Conservation (phyloP, 202 grass and related monocot species). For the Carex arenaria region DNA sequence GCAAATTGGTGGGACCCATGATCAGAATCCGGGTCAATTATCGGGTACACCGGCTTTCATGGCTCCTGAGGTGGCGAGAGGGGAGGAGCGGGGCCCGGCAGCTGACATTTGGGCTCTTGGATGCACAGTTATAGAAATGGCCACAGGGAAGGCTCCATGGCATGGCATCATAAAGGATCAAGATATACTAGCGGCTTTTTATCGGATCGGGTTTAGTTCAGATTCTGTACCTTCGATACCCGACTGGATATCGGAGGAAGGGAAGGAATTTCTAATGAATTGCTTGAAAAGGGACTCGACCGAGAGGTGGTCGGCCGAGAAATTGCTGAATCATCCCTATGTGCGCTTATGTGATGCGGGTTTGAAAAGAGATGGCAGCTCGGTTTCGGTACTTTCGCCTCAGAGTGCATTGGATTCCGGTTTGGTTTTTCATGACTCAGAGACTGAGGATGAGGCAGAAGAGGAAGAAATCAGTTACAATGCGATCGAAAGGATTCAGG, state of each 20-base stretch:
- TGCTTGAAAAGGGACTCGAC: conserved; percentile 49
- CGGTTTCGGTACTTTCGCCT: conserved; percentile 31
- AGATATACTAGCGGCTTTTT: conserved; percentile 44
- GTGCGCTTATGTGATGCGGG: not conserved
- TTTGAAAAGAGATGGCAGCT: conserved; percentile 8
- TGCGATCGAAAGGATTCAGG: conserved; percentile 36
- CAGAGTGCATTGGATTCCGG: conserved; percentile 48
- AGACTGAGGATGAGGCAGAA: conserved; percentile 35
- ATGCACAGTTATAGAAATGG: conserved; percentile 85
- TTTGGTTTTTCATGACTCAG: conserved; percentile 42
- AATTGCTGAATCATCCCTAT: conserved; percentile 65
- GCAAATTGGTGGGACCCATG: not conserved
- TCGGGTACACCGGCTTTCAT: conserved; percentile 78
- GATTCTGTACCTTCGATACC: conserved; percentile 49
- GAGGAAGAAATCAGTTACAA: not conserved
- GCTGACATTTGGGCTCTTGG: conserved; percentile 91
- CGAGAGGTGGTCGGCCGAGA: conserved; percentile 43
- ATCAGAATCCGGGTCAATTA: conserved; percentile 4
- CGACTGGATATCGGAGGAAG: conserved; percentile 35
- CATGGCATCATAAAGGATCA: conserved; percentile 23
- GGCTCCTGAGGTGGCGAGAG: conserved; percentile 75
- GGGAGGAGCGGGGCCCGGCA: conserved; percentile 46
- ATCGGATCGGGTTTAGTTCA: conserved; percentile 47
- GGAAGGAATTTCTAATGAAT: conserved; percentile 34
- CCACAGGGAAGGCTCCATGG: conserved; percentile 62